phyloP scores from a whole-genome alignment of 495 filamentous ascomycete species.

The Venustampulla echinocandica region DNA sequence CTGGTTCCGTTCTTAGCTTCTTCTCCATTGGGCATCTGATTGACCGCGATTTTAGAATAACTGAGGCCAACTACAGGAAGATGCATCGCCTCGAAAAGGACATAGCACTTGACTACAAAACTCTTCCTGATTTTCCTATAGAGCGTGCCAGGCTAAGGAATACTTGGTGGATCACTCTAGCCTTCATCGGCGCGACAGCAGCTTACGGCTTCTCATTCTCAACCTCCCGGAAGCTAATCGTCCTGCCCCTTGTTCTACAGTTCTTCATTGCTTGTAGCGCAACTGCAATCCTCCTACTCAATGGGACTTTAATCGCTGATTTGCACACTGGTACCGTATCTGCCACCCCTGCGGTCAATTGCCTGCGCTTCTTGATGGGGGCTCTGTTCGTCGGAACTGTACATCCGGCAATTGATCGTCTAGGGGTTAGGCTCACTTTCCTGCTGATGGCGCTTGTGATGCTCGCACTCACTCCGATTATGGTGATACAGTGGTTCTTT shows the following conservation, averaged over 20 bases:
- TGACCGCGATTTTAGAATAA: conserved; percentile 41
- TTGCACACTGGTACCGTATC: conserved; percentile 32
- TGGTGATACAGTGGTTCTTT: not conserved
- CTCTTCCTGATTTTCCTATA: conserved; percentile 6
- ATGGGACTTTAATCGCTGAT: conserved; percentile 28
- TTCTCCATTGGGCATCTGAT: conserved; percentile 51
- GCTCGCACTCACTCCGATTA: not conserved
- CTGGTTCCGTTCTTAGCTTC: conserved; percentile 57
- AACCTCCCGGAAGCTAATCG: not conserved
- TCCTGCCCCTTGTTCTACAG: conserved; percentile 11
- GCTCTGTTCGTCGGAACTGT: not conserved
- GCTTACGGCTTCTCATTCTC: conserved; percentile 22
- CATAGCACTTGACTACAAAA: not conserved
- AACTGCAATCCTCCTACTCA: conserved; percentile 15
- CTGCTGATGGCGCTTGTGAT: not conserved
- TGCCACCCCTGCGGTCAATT: conserved; percentile 46
- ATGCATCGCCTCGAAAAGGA: not conserved
- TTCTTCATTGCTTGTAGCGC: conserved; percentile 31
- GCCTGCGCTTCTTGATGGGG: not conserved
- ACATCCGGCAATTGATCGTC: not conserved
- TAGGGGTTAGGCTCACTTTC: not conserved
- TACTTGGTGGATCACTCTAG: conserved; percentile 33
- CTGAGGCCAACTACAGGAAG: conserved; percentile 19
- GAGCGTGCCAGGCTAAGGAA: conserved; percentile 20
- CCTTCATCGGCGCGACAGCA: conserved; percentile 29